These are phyloP conservation scores for Lachancea quebecensis DNA, from an alignment of 805 yeast genomes.

Conservation along the genomic window DNA sequence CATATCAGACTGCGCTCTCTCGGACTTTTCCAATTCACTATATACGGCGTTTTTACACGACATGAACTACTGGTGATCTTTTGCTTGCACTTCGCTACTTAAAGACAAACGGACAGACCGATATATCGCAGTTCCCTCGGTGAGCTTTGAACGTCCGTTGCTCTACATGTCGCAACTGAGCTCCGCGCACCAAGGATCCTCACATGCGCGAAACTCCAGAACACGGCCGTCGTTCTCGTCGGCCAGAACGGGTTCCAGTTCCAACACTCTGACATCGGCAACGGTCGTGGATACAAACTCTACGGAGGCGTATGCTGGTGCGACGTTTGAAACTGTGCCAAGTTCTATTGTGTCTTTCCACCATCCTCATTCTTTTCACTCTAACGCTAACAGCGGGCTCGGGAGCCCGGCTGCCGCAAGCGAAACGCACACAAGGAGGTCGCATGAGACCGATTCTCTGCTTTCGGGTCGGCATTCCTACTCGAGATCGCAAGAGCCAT, in stretches of 20 bases:
- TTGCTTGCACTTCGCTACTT: too few species aligned
- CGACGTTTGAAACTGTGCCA: conserved; percentile 67
- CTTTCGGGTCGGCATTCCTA: conserved; percentile 22
- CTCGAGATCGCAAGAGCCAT: conserved; percentile 31
- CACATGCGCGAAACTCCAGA: background rate
- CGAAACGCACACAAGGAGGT: conserved; percentile 30
- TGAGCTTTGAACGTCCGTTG: background rate
- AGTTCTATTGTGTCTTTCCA: conserved; percentile 73
- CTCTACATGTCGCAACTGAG: background rate
- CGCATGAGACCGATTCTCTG: conserved; percentile 26
- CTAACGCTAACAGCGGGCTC: conserved; percentile 18
- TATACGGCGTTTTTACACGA: too few species aligned
- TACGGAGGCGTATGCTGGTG: conserved; percentile 71
- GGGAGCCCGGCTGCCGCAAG: conserved; percentile 16
- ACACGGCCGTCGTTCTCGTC: conserved; percentile 29
- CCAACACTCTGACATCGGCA: conserved; percentile 25
- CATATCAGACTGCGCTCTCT: too few species aligned
- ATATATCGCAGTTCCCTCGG: background rate
- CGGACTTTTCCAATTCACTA: too few species aligned
- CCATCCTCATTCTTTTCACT: conserved; percentile 51
- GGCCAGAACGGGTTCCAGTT: conserved; percentile 29
- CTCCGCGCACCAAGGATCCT: background rate
- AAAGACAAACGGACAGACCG: background rate
- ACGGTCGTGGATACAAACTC: conserved; percentile 47
- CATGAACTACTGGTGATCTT: too few species aligned